A percentile compares a stretch with the other conserved stretches of the same genome.
Conservation (phyloP, 352 stramenopile species). For the Phytophthora citrophthora region DNA sequence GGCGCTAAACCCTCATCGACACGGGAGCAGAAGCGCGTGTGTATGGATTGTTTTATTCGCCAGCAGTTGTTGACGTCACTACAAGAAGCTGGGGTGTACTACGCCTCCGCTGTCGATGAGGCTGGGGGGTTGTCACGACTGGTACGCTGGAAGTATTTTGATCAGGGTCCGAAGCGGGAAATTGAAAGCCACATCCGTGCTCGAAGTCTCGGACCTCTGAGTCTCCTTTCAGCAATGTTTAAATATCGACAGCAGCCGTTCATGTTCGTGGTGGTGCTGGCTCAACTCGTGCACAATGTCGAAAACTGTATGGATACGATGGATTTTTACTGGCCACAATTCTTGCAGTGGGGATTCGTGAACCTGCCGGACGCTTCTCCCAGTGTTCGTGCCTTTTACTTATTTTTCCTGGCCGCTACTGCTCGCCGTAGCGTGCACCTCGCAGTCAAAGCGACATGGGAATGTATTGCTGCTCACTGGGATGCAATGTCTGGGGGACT, state of each 20-base stretch:
- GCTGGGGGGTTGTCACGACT: conserved; percentile 57
- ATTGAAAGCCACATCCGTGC: conserved; percentile 49
- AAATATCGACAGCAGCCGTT: conserved; percentile 74
- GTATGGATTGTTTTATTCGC: conserved; percentile 62
- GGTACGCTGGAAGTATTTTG: conserved; percentile 62
- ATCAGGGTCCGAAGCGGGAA: conserved; percentile 52
- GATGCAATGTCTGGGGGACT: conserved; percentile 55
- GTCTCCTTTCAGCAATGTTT: conserved; percentile 65
- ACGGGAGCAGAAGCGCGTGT: conserved; percentile 31
- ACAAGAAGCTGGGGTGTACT: conserved; percentile 42
- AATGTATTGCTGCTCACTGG: conserved; percentile 69
- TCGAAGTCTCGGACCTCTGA: conserved; percentile 51
- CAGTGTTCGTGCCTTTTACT: conserved; percentile 66
- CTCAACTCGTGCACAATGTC: conserved; percentile 63
- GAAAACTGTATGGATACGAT: conserved; percentile 63
- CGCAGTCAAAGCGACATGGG: conserved; percentile 65
- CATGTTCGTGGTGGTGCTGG: conserved; percentile 73
- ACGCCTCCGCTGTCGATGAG: conserved; percentile 48
- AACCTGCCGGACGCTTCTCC: conserved; percentile 49
- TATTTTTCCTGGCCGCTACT: conserved; percentile 64
- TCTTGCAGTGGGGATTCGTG: conserved; percentile 70
- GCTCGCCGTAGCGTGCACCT: conserved; percentile 61
- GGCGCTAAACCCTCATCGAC: conserved; percentile 4
- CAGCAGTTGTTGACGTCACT: conserved; percentile 57
- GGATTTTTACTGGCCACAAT: conserved; percentile 76